Base-by-base conservation (phyloP, 1,284 basidiomycete species). In the Ganoderma lucidum region DNA sequence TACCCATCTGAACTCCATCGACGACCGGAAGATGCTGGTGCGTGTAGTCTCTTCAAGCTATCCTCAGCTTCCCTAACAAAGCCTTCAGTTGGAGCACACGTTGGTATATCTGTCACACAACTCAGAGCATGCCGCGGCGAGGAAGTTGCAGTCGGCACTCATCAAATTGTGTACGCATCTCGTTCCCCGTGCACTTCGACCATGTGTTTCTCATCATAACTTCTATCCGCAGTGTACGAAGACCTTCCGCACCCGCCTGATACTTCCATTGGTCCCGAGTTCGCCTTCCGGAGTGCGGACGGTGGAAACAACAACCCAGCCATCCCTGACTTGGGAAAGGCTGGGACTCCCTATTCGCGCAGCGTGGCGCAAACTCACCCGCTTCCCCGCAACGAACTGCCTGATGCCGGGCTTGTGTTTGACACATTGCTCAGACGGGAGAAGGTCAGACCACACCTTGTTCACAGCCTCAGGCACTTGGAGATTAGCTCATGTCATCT, bases 201-300 rank as follows among this genome's bases (percentile, higher is more conserved):
- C 35, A 14, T 30, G n/a, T 15, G n/a, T 42, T 23, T 61, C 37
- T 61, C 59, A 39, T 23, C 19, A 14, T 48, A 19, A 10, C 19
- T 41, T 42, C 6, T 56, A 15, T 63, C 23, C 39, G 2, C 39
- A 77, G 92, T 95, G 66, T 95, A 93, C 78, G 88, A 91, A 73
- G 95, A 96, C 76, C 85, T 96, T 42, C 80, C 88, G 0, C 94
- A 96, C 77, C 94, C 95, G 2, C 85, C 94, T 3, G 82, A 88
- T 12, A 92, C 93, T 0, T 88, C 83, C 72, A 80, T 95, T 45
- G 90, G 92, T 10, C 81, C 85, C 37, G 73, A 86, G 62, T 90
- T 88, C 72, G 83, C 87, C 2, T 94, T 86, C 82, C 88, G 93
- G 35, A 79, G 84, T 0, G 89, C 91, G 17, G 93, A 95, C 78